A percentile compares a stretch with the other conserved stretches of the same genome.
phyloP scores from a whole-genome alignment of 2,329 filamentous ascomycete genomes.

The Keithomyces neogunnii region DNA sequence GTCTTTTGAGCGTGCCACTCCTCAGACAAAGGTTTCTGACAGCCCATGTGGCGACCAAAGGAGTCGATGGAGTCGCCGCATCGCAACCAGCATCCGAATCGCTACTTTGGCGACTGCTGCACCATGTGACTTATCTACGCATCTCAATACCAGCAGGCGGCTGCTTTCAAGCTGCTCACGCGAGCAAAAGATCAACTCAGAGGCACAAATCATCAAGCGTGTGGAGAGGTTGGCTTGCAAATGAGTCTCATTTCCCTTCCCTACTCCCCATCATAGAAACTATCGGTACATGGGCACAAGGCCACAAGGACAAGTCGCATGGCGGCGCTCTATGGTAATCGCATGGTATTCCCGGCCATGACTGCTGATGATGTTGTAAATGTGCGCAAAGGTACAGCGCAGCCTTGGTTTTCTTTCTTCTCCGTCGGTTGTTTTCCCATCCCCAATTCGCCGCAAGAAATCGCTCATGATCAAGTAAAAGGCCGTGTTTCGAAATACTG shows the following conservation, averaged over 20 bases:
- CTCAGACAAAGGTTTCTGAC: too few species aligned
- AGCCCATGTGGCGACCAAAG: too few species aligned
- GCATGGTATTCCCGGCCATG: background rate
- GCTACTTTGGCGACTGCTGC: too few species aligned
- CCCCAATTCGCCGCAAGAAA: background rate
- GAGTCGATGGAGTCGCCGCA: too few species aligned
- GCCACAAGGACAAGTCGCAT: background rate
- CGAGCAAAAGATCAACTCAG: too few species aligned
- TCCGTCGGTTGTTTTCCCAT: background rate
- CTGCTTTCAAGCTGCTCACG: background rate
- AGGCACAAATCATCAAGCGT: background rate
- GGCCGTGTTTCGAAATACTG: background rate
- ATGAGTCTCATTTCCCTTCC: background rate
- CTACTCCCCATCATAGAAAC: background rate
- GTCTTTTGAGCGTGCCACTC: too few species aligned
- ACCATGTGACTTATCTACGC: background rate
- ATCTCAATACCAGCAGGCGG: background rate
- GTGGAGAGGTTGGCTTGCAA: background rate
- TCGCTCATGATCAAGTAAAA: background rate
- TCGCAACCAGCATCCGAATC: too few species aligned
- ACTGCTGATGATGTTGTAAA: background rate
- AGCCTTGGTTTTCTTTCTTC: background rate
- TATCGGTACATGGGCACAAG: constrained; percentile 2
- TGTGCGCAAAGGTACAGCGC: background rate
- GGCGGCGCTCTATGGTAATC: background rate